These are phyloP conservation scores for Apium graveolens DNA, from an alignment of 129 eudicot genomes.

Conservation along the genomic window DNA sequence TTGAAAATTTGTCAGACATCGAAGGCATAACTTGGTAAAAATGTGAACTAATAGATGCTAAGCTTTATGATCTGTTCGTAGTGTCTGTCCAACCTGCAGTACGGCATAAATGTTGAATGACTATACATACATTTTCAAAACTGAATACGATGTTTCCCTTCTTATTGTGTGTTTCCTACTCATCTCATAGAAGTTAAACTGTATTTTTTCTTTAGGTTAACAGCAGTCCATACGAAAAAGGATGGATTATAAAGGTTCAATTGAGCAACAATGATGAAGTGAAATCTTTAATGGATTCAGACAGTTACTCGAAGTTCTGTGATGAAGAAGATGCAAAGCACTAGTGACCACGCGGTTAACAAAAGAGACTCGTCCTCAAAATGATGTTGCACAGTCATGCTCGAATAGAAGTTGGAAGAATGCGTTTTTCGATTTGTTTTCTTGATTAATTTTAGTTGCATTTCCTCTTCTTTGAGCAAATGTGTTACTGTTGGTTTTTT, in stretches of 20 bases:
- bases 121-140: background rate
- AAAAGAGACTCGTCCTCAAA: background rate
- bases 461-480: background rate
- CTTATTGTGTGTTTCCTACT: background rate
- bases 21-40: background rate
- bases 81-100: background rate
- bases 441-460: background rate
- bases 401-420: background rate
- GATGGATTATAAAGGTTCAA: conserved; percentile 77
- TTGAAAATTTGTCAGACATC: background rate
- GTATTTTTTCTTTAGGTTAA: conserved; percentile 21
- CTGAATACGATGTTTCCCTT: background rate
- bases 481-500: conserved; percentile 6
- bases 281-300: conserved; percentile 34
- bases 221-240: conserved; percentile 38
- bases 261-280: conserved; percentile 39
- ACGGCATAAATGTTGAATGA: background rate
- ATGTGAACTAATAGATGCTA: background rate
- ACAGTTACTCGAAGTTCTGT: conserved; percentile 42
- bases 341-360: background rate
- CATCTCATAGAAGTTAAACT: background rate
- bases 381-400: background rate
- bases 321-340: conserved; percentile 68
- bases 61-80: background rate
- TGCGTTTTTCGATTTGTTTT: background rate